A percentile compares a stretch with the other conserved stretches of the same genome.
phyloP scores from a whole-genome alignment of 148 eudicot genomes.

The Silene conica region DNA sequence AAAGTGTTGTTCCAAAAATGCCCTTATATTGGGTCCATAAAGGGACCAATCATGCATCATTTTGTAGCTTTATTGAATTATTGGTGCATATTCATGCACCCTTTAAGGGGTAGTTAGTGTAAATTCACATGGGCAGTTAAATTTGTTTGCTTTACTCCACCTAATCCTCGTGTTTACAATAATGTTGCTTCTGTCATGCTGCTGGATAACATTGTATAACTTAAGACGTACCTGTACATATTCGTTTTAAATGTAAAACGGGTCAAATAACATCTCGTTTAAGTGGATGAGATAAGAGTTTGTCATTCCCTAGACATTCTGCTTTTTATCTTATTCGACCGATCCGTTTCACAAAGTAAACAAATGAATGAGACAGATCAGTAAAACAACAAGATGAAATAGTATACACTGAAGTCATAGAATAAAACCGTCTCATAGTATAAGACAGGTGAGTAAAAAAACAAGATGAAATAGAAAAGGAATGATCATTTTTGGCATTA shows the following conservation, averaged over 20 bases:
- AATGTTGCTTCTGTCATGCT: constrained; percentile 23
- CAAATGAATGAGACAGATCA: too few relatives aligned
- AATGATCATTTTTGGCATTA: constrained; percentile 1
- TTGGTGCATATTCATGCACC: not conserved
- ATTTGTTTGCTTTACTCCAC: constrained; percentile 16
- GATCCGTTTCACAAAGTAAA: too few relatives aligned
- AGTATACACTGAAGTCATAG: too few relatives aligned
- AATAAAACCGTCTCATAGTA: not conserved
- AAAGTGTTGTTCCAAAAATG: not conserved
- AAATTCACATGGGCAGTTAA: constrained; percentile 14
- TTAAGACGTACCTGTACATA: too few relatives aligned
- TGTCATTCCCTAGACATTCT: too few relatives aligned
- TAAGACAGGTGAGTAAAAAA: not conserved
- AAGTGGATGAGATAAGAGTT: too few relatives aligned
- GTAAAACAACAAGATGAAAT: too few relatives aligned
- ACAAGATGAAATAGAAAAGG: not conserved
- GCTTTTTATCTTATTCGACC: too few relatives aligned
- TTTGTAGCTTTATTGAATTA: not conserved
- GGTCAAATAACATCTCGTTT: too few relatives aligned
- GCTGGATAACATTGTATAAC: constrained; percentile 16
- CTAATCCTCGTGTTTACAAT: constrained; percentile 32
- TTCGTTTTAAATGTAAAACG: too few relatives aligned
- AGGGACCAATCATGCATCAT: not conserved
- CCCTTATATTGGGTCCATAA: constrained; percentile 18
- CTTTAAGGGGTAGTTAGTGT: constrained; percentile 15